Evolutionary conservation across 73 alveolate species (phyloP), one percentile per base, ranked within the genome.

Genomic region (Uronychia setigera): DNA sequence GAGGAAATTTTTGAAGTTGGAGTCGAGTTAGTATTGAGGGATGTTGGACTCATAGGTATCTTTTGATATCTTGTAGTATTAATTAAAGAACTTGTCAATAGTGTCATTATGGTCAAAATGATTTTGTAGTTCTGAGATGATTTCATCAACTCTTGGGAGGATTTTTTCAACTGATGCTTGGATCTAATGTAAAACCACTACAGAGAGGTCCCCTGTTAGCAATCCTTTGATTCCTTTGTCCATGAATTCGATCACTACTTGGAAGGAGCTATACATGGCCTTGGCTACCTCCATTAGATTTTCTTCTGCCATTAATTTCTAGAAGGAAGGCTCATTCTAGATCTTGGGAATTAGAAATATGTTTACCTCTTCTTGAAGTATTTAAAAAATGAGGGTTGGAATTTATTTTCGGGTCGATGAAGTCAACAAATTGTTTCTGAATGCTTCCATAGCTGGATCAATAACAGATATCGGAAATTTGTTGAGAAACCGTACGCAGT

Each of bases 201-300:
- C 86, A 35, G 95, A 74, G 34, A 96, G 35, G 74, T 96, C 99
- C 34, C 98, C 98, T 0, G 97, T 79, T 34, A 94, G 88, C n/a
- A 94, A 83, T 27, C 99, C 99, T 67, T 89, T 94, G 33, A 87
- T 81, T 19, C 94, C 93, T 59, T 96, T 96, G 79, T 96, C 98
- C 92, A 91, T 79, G 76, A 94, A 90, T 82, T 96, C 98, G 31
- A 94, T 67, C 0, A 92, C 79, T 28, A 92, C 77, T 32, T 89
- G 60, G 76, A 96, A 19, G 29, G 91, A 60, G 31, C 92, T 93
- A 59, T 86, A 88, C n/a, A 96, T 5, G n/a, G 67, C 67, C 67
- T 46, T 46, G 67, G 67, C 5, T 5, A 46, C n/a, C 19, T 46
- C 67, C 5, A 46, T 11, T 19, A 46, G 67, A 19, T 46, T 46